phyloP scores from a whole-genome alignment of 495 filamentous ascomycete species.

The Sporormia fimetaria region DNA sequence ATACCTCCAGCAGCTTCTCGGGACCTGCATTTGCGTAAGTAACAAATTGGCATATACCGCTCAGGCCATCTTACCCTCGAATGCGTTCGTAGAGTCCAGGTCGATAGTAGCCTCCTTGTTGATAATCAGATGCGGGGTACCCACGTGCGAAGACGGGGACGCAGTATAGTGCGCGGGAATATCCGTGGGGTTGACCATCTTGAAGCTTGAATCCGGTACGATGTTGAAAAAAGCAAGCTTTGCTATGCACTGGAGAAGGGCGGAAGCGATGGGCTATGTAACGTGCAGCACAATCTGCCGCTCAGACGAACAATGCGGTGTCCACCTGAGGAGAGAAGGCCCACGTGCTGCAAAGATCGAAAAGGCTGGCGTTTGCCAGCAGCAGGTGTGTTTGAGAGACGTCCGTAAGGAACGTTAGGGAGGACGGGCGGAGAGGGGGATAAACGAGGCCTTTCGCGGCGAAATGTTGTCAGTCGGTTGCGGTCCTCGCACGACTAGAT shows the following conservation, averaged over 20 bases:
- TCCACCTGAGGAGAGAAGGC: slow-evolving; percentile 90
- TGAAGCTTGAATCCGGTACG: too few relatives aligned
- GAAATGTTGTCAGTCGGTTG: slow-evolving; percentile 70
- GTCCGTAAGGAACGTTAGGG: slow-evolving; percentile 60
- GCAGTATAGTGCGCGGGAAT: slow-evolving; percentile 69
- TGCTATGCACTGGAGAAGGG: too few relatives aligned
- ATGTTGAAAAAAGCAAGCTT: too few relatives aligned
- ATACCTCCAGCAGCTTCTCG: slow-evolving; percentile 97
- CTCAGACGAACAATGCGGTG: slow-evolving; percentile 85
- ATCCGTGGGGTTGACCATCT: slow-evolving; percentile 66
- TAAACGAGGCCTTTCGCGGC: slow-evolving; percentile 66
- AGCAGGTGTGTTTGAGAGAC: slow-evolving; percentile 39
- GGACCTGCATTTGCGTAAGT: slow-evolving; percentile 46
- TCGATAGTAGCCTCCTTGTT: slow-evolving; percentile 92
- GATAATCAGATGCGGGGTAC: slow-evolving; percentile 82
- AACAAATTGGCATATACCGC: slow-evolving; percentile 1
- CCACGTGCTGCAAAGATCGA: slow-evolving; percentile 44
- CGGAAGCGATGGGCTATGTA: slow-evolving; percentile 10
- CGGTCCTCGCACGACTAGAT: slow-evolving; percentile 59
- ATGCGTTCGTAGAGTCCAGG: slow-evolving; percentile 91
- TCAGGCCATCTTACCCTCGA: slow-evolving; percentile 57
- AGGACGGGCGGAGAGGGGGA: slow-evolving; percentile 71
- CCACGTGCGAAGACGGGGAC: slow-evolving; percentile 63
- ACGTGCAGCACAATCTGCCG: slow-evolving; percentile 57
- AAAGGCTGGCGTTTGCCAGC: slow-evolving; percentile 37